Percentiles rank a stretch among this genome's conserved stretches.
Conservation (phyloP, 257 asterid species). For the Jaltomata sinuosa region DNA sequence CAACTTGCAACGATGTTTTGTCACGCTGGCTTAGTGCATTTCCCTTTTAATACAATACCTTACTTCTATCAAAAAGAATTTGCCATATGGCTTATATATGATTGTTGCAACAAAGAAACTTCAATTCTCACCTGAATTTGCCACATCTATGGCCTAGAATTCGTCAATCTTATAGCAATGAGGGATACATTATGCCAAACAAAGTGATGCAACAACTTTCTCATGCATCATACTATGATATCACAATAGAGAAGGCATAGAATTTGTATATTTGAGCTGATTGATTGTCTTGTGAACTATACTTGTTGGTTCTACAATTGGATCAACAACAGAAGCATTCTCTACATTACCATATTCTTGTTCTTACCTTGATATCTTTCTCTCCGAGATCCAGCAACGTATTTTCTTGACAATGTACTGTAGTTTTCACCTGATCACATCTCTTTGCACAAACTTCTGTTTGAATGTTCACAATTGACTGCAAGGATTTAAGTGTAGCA, state of each 20-base stretch:
- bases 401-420: constrained; percentile 21
- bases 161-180: neutral
- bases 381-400: constrained; percentile 32
- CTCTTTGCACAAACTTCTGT: constrained; percentile 69
- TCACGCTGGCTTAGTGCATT: no score
- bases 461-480: constrained; percentile 78
- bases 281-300: neutral
- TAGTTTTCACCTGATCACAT: constrained; percentile 35
- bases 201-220: neutral
- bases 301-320: neutral
- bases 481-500: constrained; percentile 74
- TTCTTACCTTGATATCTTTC: constrained; percentile 61
- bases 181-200: neutral
- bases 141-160: neutral
- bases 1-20: neutral
- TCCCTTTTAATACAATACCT: no score
- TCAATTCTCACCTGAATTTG: neutral
- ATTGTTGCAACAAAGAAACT: neutral
- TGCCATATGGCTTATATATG: neutral
- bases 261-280: no score
- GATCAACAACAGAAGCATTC: neutral
- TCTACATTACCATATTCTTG: neutral
- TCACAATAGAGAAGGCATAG: no score
- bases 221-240: neutral
- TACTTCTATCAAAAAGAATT: no score